Conservation (phyloP, 306 rosid genomes). For the Trichosanthes truncata region DNA sequence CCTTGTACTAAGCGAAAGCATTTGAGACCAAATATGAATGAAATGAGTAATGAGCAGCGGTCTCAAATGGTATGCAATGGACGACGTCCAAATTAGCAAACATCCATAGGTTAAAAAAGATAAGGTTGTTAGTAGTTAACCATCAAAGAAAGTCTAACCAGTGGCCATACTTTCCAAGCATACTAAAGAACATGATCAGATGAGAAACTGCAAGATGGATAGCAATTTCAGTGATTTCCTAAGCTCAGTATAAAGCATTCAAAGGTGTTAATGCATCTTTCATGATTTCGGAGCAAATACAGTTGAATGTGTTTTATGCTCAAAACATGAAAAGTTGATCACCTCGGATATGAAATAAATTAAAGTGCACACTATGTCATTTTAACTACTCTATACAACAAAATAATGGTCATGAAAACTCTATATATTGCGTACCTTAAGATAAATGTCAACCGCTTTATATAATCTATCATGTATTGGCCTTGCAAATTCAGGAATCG, state of each 20-base stretch:
- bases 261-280: background rate
- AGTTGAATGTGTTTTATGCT: background rate
- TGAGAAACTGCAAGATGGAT: background rate
- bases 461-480: constrained; percentile 80
- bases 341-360: background rate
- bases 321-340: background rate
- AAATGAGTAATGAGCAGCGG: background rate
- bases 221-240: background rate
- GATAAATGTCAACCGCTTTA: constrained; percentile 62
- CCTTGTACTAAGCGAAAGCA: background rate
- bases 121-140: background rate
- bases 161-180: background rate
- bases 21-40: background rate
- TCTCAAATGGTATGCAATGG: background rate
- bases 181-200: background rate
- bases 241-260: background rate
- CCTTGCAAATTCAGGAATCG: constrained; percentile 59
- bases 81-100: background rate
- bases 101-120: background rate
- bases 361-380: background rate
- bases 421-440: constrained; percentile 48
- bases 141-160: background rate
- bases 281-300: background rate
- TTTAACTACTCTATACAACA: background rate
- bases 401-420: background rate